These are phyloP conservation scores for Nicotiana attenuata DNA, from an alignment of 257 asterid genomes.

Conservation along the genomic window DNA sequence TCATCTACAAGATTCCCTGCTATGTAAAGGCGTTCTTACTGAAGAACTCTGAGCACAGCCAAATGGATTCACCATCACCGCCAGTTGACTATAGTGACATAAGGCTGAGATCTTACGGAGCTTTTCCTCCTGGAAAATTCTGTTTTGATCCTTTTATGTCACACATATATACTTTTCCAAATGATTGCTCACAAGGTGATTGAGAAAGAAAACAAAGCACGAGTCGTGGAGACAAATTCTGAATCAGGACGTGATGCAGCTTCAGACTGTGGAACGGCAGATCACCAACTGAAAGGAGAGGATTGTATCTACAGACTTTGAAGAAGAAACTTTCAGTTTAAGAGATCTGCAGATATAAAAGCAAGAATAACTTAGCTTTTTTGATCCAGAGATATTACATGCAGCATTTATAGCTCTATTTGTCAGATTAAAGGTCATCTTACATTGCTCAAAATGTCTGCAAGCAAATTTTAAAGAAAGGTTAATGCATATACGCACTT, in stretches of 20 bases:
- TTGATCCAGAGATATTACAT: not conserved
- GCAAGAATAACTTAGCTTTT: conserved; percentile 16
- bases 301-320: conserved; percentile 25
- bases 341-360: conserved; percentile 35
- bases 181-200: conserved; percentile 56
- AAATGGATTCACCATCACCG: conserved; percentile 48
- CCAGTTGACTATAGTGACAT: conserved; percentile 26
- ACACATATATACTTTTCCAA: conserved; percentile 53
- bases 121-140: not conserved
- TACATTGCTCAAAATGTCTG: not conserved
- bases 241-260: conserved; percentile 60
- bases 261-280: conserved; percentile 46
- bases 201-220: conserved; percentile 45
- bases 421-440: not conserved
- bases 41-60: conserved; percentile 38
- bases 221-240: conserved; percentile 25
- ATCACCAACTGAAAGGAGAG: conserved; percentile 40
- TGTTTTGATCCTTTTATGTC: conserved; percentile 13
- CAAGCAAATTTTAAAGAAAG: not conserved
- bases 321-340: conserved; percentile 30
- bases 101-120: conserved; percentile 19
- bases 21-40: conserved; percentile 32
- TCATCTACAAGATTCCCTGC: conserved; percentile 48
- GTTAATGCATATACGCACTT: too few relatives aligned
- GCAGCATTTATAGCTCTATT: not conserved